phyloP scores from a whole-genome alignment of 176 grass and related monocot genomes.

The Carex parvula region DNA sequence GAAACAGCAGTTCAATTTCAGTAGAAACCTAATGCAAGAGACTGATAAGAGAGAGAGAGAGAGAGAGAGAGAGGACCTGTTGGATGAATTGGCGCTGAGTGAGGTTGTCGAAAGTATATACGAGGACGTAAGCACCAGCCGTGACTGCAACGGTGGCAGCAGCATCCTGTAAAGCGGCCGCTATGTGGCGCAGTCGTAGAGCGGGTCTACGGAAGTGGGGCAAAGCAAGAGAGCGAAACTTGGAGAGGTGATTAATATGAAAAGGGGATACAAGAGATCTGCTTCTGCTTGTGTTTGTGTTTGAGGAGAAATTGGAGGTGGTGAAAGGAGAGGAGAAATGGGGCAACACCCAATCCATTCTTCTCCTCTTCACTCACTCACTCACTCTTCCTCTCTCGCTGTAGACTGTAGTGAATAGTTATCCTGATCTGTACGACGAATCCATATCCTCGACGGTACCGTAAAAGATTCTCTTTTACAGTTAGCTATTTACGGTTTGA shows the following conservation, averaged over 20 bases:
- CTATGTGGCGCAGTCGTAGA: background rate
- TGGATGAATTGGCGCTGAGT: conserved; percentile 54
- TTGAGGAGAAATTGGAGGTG: background rate
- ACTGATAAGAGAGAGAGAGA: too few relatives aligned
- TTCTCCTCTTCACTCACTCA: background rate
- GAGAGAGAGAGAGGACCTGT: conserved; percentile 46
- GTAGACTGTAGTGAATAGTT: too few relatives aligned
- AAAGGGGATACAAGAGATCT: background rate
- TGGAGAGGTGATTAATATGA: background rate
- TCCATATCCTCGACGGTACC: too few relatives aligned
- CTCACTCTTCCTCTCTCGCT: too few relatives aligned
- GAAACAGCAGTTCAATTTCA: too few relatives aligned
- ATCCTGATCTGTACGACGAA: too few relatives aligned
- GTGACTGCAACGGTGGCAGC: conserved; percentile 41
- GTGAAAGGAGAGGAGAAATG: background rate
- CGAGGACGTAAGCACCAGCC: conserved; percentile 63
- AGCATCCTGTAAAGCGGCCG: conserved; percentile 47
- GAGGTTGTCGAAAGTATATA: conserved; percentile 62
- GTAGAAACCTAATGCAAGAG: too few relatives aligned
- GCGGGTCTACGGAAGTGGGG: background rate
- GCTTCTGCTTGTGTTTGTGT: background rate
- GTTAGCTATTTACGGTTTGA: too few relatives aligned
- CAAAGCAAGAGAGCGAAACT: background rate
- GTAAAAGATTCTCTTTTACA: too few relatives aligned
- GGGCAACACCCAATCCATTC: background rate